Evolutionary conservation across 306 rosid species (phyloP).

Genomic region (Aeschynomene evenia): DNA sequence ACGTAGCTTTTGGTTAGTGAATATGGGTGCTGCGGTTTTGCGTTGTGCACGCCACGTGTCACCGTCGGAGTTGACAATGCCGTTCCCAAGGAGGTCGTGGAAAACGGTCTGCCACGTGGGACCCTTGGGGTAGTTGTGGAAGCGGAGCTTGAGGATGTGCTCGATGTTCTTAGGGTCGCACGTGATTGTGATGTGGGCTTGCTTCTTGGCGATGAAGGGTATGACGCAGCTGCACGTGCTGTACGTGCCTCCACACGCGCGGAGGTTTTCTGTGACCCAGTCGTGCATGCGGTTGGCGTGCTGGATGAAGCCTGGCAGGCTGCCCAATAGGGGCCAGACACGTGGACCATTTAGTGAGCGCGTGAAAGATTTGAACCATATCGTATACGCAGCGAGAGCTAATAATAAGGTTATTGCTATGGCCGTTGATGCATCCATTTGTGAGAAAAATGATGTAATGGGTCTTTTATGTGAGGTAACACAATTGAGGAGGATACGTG

Average conservation of each 20-base stretch:
- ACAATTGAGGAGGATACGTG: too few species aligned
- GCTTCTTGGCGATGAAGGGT: constrained; percentile 67
- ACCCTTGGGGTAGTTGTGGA: constrained; percentile 89
- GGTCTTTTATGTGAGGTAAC: too few species aligned
- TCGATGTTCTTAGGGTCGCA: constrained; percentile 87
- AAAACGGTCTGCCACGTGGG: constrained; percentile 79
- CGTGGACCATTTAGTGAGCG: constrained; percentile 72
- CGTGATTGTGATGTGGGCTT: constrained; percentile 79
- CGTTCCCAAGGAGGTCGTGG: constrained; percentile 79
- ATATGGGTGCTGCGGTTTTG: constrained; percentile 81
- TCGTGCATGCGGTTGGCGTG: constrained; percentile 77
- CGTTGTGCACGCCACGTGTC: constrained; percentile 89
- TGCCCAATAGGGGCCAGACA: constrained; percentile 87
- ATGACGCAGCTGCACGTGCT: constrained; percentile 68
- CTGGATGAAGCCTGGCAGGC: constrained; percentile 67
- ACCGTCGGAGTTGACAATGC: constrained; percentile 84
- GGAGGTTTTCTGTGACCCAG: constrained; percentile 79
- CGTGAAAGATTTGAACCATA: constrained; percentile 55
- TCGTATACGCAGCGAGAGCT: constrained; percentile 49
- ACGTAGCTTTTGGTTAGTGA: constrained; percentile 81
- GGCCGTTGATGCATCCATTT: constrained; percentile 61
- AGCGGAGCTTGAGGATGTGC: constrained; percentile 73
- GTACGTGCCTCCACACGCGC: constrained; percentile 77
- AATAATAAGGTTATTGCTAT: constrained; percentile 45
- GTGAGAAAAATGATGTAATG: too few species aligned